These are phyloP conservation scores for Metarhizium guizhouense DNA, from an alignment of 2,329 filamentous ascomycete species.

Conservation along the genomic window DNA sequence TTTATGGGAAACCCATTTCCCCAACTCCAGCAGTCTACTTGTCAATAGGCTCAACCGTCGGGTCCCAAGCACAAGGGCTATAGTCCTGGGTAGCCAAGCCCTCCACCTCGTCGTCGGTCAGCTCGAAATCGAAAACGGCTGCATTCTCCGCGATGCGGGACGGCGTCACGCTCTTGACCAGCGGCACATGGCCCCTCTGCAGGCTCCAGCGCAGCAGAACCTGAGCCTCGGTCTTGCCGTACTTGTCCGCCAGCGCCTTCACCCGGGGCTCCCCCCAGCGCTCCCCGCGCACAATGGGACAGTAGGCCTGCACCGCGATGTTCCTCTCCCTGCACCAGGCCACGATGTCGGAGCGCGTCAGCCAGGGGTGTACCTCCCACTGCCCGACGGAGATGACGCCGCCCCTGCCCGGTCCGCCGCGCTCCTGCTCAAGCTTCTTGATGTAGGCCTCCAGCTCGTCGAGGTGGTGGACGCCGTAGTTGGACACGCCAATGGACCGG, in stretches of 20 bases:
- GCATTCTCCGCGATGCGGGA: constrained; percentile 58
- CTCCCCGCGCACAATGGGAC: constrained; percentile 54
- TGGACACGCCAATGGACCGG: constrained; percentile 54
- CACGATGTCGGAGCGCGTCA: constrained; percentile 68
- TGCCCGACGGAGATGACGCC: constrained; percentile 77
- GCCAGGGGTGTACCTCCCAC: constrained; percentile 87
- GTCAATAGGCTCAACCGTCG: constrained; percentile 38
- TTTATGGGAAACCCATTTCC: not conserved
- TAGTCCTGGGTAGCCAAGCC: constrained; percentile 42
- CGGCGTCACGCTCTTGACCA: constrained; percentile 65
- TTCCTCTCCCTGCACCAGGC: constrained; percentile 61
- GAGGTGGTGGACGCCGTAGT: constrained; percentile 56
- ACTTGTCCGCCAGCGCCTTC: constrained; percentile 57
- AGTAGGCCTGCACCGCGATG: constrained; percentile 56
- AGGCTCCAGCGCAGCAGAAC: constrained; percentile 73
- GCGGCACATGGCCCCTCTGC: constrained; percentile 65
- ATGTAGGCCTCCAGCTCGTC: constrained; percentile 52
- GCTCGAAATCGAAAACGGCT: constrained; percentile 44
- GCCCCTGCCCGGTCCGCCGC: constrained; percentile 52
- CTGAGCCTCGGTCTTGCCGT: constrained; percentile 67
- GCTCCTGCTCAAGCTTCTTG: constrained; percentile 50
- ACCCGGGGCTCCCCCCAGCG: constrained; percentile 62
- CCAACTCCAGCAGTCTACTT: constrained; percentile 12
- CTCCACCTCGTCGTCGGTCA: constrained; percentile 43
- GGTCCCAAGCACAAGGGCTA: constrained; percentile 48